Percentiles rank a stretch among this genome's conserved stretches.
phyloP scores from a whole-genome alignment of 129 eudicot species.

The Pseudognaphalium luteoalbum region DNA sequence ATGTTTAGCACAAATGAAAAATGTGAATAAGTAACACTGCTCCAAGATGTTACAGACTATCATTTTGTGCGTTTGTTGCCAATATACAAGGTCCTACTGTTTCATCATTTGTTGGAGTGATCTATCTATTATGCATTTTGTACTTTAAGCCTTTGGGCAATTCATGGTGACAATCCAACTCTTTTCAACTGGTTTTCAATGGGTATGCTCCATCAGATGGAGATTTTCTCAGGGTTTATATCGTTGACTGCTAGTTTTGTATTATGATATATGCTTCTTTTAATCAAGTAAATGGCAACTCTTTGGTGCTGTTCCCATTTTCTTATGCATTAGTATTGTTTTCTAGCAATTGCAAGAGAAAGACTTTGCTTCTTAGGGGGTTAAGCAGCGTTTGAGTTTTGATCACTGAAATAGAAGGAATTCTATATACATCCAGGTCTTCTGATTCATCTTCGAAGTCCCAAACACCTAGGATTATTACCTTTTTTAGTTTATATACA shows the following conservation, averaged over 20 bases:
- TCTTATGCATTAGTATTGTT: no score
- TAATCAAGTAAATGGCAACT: neutral
- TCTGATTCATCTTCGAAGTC: neutral
- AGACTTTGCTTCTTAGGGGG: neutral
- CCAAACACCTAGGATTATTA: neutral
- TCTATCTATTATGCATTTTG: no score
- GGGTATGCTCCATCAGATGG: no score
- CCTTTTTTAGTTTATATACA: neutral
- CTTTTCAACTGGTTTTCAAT: no score
- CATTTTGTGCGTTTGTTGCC: no score
- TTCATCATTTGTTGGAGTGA: no score
- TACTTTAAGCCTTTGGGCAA: no score
- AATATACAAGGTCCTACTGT: no score
- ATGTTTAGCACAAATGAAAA: neutral
- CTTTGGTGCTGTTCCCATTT: neutral
- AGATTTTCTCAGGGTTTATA: neutral
- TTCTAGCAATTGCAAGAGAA: neutral
- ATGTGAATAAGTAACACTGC: neutral
- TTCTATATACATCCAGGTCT: neutral
- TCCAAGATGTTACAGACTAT: no score
- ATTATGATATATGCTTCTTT: neutral
- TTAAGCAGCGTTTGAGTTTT: neutral
- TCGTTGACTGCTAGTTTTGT: neutral
- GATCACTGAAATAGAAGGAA: neutral
- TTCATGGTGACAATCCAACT: no score